Conservation (phyloP, 805 yeast genomes). For the Priceomyces melissophilus region DNA sequence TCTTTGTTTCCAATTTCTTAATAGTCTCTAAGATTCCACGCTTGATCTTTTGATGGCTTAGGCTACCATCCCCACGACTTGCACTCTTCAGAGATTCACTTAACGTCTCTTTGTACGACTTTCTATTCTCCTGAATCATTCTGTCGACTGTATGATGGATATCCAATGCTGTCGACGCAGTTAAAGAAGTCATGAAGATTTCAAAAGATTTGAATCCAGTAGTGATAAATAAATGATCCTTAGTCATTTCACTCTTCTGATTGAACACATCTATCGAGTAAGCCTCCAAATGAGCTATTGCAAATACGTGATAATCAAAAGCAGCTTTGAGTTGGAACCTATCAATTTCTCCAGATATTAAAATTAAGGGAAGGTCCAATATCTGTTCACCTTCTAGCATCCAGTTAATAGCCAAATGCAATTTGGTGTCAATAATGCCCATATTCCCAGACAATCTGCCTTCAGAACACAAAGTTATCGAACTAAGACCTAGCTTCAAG, state of each 20-base stretch:
- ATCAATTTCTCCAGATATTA: constrained; percentile 55
- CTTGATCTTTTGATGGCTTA: constrained; percentile 2
- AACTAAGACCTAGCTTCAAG: constrained; percentile 57
- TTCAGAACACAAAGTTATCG: constrained; percentile 48
- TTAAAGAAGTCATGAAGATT: constrained; percentile 73
- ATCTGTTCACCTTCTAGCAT: constrained; percentile 39
- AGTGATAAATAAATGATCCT: constrained; percentile 60
- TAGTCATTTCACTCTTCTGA: constrained; percentile 52
- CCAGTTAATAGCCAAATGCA: constrained; percentile 75
- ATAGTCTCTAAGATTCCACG: constrained; percentile 27
- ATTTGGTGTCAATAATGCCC: constrained; percentile 43
- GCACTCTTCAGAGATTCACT: constrained; percentile 46
- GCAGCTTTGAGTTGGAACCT: constrained; percentile 58
- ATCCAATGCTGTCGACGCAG: constrained; percentile 80
- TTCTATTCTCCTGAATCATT: constrained; percentile 67
- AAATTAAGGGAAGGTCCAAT: constrained; percentile 63
- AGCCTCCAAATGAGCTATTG: constrained; percentile 52
- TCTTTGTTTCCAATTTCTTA: constrained; percentile 57
- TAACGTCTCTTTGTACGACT: constrained; percentile 73
- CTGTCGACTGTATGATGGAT: constrained; percentile 67
- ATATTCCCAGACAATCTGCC: constrained; percentile 82
- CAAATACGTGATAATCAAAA: constrained; percentile 83
- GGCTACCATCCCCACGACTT: constrained; percentile 2
- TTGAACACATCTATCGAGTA: constrained; percentile 61
- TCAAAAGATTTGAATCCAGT: constrained; percentile 50